Conservation (phyloP, 208 protist species). For the Sergeia podlipaevii region DNA sequence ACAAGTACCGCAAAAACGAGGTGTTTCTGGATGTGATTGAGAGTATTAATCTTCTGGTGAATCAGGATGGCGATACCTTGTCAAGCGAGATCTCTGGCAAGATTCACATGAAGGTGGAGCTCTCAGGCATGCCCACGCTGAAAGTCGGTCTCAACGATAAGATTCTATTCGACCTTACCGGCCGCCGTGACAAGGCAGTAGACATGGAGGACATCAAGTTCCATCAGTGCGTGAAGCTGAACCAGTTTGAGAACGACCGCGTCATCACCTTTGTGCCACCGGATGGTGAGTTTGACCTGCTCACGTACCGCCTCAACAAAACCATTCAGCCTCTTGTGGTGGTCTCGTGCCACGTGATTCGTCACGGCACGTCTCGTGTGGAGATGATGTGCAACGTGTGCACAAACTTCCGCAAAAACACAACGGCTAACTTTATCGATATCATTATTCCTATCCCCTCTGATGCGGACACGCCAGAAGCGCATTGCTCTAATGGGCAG, state of each 20-base stretch:
- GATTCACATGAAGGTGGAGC: slow-evolving; percentile 93
- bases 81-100: slow-evolving; percentile 94
- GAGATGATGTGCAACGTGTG: slow-evolving; percentile 92
- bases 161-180: slow-evolving; percentile 65
- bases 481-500: slow-evolving; percentile 84
- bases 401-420: slow-evolving; percentile 92
- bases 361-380: slow-evolving; percentile 91
- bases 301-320: slow-evolving; percentile 97
- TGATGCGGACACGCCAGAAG: slow-evolving; percentile 96
- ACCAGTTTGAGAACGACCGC: slow-evolving; percentile 95
- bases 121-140: slow-evolving; percentile 98
- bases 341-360: slow-evolving; percentile 86
- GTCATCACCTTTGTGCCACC: slow-evolving; percentile 95
- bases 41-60: slow-evolving; percentile 95
- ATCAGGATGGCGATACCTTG: slow-evolving; percentile 90
- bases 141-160: slow-evolving; percentile 98
- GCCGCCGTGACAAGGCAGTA: slow-evolving; percentile 33
- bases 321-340: slow-evolving; percentile 94
- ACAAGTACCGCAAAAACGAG: slow-evolving; percentile 97
- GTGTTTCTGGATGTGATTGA: slow-evolving; percentile 99
- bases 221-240: slow-evolving; percentile 98
- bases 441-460: slow-evolving; percentile 97
- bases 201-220: slow-evolving; percentile 98
- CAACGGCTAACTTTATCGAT: slow-evolving; percentile 96
- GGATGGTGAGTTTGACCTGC: slow-evolving; percentile 98